These are phyloP conservation scores for Sporisorium exsertum DNA, from an alignment of 1,284 basidiomycete species.

Conservation along the genomic window DNA sequence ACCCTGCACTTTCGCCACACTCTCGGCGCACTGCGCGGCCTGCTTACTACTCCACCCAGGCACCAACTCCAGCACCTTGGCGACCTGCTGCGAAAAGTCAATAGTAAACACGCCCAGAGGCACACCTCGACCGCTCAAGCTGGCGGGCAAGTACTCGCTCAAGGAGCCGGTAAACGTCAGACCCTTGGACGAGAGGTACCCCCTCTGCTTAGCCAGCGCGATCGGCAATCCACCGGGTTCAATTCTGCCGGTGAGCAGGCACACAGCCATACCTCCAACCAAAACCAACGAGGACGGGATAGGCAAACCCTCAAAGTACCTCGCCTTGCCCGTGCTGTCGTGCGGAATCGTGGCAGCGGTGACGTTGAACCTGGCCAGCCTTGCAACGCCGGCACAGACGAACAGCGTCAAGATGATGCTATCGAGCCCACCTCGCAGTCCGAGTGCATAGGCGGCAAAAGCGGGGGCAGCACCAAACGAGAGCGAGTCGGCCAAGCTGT, in stretches of 20 bases:
- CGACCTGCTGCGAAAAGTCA: constrained; percentile 40
- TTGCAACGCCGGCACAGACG: constrained; percentile 94
- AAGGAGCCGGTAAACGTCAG: constrained; percentile 56
- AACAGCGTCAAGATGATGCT: constrained; percentile 87
- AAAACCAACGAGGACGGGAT: constrained; percentile 90
- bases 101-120: constrained; percentile 55
- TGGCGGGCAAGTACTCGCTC: constrained; percentile 45
- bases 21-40: constrained; percentile 17
- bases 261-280: constrained; percentile 83
- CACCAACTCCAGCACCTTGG: constrained; percentile 22
- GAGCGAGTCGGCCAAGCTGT: constrained; percentile 96
- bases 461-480: constrained; percentile 98
- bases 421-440: constrained; percentile 89
- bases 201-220: constrained; percentile 44
- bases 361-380: constrained; percentile 97
- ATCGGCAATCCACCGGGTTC: constrained; percentile 53
- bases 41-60: constrained; percentile 17
- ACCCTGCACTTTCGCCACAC: constrained; percentile 43
- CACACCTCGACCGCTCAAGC: constrained; percentile 45
- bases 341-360: constrained; percentile 95
- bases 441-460: constrained; percentile 89
- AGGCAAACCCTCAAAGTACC: constrained; percentile 96
- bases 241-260: constrained; percentile 78
- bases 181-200: constrained; percentile 40
- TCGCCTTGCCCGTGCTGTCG: constrained; percentile 84